Evolutionary conservation across 495 filamentous ascomycete genomes (phyloP).

Genomic region (Penicillium arizonense): DNA sequence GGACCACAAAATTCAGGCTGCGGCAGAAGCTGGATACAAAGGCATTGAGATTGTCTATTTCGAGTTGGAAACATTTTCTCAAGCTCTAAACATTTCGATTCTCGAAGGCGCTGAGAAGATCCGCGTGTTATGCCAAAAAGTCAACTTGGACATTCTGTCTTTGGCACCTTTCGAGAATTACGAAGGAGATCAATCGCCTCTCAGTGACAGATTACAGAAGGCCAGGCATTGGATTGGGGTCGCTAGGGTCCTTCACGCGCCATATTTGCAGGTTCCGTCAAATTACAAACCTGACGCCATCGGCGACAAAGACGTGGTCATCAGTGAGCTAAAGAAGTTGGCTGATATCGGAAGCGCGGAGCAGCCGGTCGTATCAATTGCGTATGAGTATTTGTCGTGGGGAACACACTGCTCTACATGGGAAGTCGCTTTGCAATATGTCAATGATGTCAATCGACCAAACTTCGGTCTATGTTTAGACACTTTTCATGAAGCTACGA

Average conservation of each 20-base stretch:
- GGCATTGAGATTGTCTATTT: conserved; percentile 73
- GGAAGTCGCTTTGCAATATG: conserved; percentile 61
- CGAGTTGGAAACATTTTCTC: conserved; percentile 58
- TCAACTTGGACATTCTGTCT: conserved; percentile 55
- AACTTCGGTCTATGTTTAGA: conserved; percentile 76
- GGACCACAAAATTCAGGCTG: conserved; percentile 58
- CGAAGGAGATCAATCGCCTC: conserved; percentile 53
- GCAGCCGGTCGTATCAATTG: conserved; percentile 54
- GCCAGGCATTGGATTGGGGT: conserved; percentile 63
- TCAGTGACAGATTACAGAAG: conserved; percentile 56
- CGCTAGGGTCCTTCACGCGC: conserved; percentile 54
- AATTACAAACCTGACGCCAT: conserved; percentile 55
- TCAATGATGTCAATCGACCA: conserved; percentile 53
- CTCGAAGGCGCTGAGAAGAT: conserved; percentile 56
- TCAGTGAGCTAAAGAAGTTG: conserved; percentile 59
- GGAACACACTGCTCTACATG: conserved; percentile 63
- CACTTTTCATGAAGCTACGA: conserved; percentile 68
- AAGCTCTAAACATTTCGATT: conserved; percentile 35
- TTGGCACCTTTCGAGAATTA: conserved; percentile 75
- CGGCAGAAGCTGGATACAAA: conserved; percentile 55
- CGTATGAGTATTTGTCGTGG: conserved; percentile 71
- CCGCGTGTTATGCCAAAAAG: conserved; percentile 46
- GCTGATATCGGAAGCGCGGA: conserved; percentile 54
- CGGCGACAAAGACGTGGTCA: conserved; percentile 52
- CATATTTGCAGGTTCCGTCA: conserved; percentile 66